Evolutionary conservation across 441 rosid genomes (phyloP).

Genomic region (Sinapis alba): DNA sequence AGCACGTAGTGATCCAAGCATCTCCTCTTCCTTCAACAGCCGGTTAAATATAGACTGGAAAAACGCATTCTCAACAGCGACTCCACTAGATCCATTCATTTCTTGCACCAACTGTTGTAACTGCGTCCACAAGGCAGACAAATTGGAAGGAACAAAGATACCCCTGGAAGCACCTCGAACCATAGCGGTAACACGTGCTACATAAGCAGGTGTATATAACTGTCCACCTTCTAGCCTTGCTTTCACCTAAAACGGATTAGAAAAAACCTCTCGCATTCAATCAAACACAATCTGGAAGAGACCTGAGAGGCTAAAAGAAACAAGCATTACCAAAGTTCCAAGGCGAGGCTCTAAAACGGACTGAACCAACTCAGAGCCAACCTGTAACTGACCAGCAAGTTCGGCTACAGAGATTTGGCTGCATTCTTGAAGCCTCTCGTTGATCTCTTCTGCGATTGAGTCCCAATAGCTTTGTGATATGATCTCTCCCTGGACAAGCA

Average conservation of each 20-base stretch:
- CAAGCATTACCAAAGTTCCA: constrained; percentile 75
- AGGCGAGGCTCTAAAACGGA: constrained; percentile 92
- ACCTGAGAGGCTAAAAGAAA: constrained; percentile 10
- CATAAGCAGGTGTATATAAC: constrained; percentile 92
- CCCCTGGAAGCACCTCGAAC: constrained; percentile 96
- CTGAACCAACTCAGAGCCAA: constrained; percentile 82
- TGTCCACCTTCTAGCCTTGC: constrained; percentile 99
- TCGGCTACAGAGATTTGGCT: constrained; percentile 93
- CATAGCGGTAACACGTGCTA: constrained; percentile 91
- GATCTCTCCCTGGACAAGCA: constrained; percentile 85
- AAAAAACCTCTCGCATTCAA: background rate
- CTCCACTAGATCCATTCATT: constrained; percentile 92
- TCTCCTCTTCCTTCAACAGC: constrained; percentile 74
- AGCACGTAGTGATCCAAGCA: constrained; percentile 95
- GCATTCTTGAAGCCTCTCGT: constrained; percentile 95
- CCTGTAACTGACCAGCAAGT: constrained; percentile 84
- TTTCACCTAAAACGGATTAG: constrained; percentile 56
- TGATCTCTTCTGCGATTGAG: constrained; percentile 84
- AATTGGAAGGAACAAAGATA: constrained; percentile 80
- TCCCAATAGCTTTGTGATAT: constrained; percentile 94
- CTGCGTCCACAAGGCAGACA: constrained; percentile 73
- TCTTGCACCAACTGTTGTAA: constrained; percentile 86
- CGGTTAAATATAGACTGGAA: constrained; percentile 88
- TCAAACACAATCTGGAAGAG: background rate
- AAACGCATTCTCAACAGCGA: constrained; percentile 80